These are phyloP conservation scores for Fusarium sp. DNA, from an alignment of 2,329 filamentous ascomycete species.

Conservation along the genomic window DNA sequence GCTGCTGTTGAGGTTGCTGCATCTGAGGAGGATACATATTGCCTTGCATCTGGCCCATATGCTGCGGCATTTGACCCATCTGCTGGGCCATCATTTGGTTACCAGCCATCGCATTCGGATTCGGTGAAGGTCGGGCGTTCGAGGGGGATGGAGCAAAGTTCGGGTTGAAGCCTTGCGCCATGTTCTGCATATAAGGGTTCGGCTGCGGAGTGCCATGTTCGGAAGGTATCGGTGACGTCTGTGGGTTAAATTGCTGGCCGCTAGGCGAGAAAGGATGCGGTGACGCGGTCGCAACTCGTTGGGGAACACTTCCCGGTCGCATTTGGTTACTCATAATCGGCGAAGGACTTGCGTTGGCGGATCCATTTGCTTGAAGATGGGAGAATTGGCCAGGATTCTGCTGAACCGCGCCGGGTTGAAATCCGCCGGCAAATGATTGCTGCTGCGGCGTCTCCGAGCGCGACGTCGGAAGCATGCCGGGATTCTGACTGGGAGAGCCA, in stretches of 20 bases:
- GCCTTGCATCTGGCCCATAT: slow-evolving; percentile 62
- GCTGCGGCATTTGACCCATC: slow-evolving; percentile 59
- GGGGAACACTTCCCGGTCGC: slow-evolving; percentile 75
- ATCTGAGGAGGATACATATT: slow-evolving; percentile 54
- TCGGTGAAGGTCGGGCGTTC: slow-evolving; percentile 65
- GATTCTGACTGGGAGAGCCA: slow-evolving; percentile 81
- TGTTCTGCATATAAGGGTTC: slow-evolving; percentile 73
- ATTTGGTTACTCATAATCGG: slow-evolving; percentile 89
- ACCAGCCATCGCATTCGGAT: slow-evolving; percentile 62
- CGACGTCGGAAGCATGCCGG: slow-evolving; percentile 80
- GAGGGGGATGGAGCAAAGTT: slow-evolving; percentile 68
- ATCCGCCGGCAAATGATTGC: slow-evolving; percentile 75
- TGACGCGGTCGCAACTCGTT: slow-evolving; percentile 89
- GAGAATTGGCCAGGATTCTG: slow-evolving; percentile 77
- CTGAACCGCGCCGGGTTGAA: slow-evolving; percentile 72
- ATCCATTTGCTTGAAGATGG: slow-evolving; percentile 83
- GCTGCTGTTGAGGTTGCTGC: slow-evolving; percentile 60
- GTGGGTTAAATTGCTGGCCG: slow-evolving; percentile 75
- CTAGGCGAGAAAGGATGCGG: slow-evolving; percentile 90
- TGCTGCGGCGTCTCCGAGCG: slow-evolving; percentile 94
- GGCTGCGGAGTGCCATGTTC: slow-evolving; percentile 83
- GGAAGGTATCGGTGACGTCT: slow-evolving; percentile 80
- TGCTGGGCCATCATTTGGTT: slow-evolving; percentile 67
- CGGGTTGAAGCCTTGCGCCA: slow-evolving; percentile 68
- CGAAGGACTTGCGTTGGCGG: slow-evolving; percentile 87